These are phyloP conservation scores for Przewalskia tangutica DNA, from an alignment of 257 asterid genomes.

Conservation along the genomic window DNA sequence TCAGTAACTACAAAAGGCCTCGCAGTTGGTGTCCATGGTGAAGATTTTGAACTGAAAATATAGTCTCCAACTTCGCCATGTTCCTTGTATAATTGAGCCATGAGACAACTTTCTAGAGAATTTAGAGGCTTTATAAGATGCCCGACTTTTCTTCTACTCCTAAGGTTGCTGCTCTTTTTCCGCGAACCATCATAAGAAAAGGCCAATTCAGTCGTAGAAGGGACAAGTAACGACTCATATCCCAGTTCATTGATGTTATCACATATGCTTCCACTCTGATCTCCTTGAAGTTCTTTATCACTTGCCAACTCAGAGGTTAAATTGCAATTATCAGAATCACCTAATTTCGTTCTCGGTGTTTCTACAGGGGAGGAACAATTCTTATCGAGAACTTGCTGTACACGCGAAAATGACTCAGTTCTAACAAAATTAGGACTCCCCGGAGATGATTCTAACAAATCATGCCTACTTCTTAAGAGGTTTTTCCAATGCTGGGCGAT, in stretches of 20 bases:
- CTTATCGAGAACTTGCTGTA: constrained; percentile 15
- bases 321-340: constrained; percentile 9
- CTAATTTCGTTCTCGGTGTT: constrained; percentile 12
- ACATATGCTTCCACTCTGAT: constrained; percentile 16
- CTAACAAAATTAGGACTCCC: constrained; percentile 15
- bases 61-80: constrained; percentile 37
- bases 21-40: constrained; percentile 23
- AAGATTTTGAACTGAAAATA: constrained; percentile 14
- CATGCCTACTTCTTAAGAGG: constrained; percentile 27
- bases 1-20: constrained; percentile 51
- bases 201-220: constrained; percentile 28
- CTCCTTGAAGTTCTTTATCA: constrained; percentile 21
- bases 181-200: constrained; percentile 37
- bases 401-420: constrained; percentile 12
- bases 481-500: constrained; percentile 57
- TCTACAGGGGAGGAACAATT: constrained; percentile 10
- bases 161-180: constrained; percentile 32
- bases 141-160: constrained; percentile 32
- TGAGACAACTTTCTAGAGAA: constrained; percentile 74
- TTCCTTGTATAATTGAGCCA: constrained; percentile 68
- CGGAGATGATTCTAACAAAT: constrained; percentile 23
- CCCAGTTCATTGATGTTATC: constrained; percentile 17
- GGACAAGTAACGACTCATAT: constrained; percentile 20
- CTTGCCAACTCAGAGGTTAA: constrained; percentile 6
- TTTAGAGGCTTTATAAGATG: constrained; percentile 38